Percentiles rank a stretch among this genome's conserved stretches.
These are phyloP conservation scores for Xylaria longipes DNA, from an alignment of 495 filamentous ascomycete genomes.

Conservation along the genomic window DNA sequence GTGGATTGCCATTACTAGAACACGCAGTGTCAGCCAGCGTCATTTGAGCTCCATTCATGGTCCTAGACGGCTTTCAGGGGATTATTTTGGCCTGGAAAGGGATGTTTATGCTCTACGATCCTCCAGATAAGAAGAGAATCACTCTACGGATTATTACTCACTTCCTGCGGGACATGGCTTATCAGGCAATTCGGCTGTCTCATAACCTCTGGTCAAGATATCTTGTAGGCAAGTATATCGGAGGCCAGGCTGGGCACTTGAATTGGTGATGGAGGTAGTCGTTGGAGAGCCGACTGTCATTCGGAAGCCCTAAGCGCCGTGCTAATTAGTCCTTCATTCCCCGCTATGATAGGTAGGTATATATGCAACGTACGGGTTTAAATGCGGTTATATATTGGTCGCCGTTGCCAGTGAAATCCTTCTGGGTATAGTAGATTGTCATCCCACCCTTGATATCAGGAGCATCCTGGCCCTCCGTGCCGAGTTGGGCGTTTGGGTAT, in stretches of 20 bases:
- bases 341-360: neutral
- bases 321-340: conserved; percentile 17
- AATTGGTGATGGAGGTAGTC: conserved; percentile 34
- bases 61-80: neutral
- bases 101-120: neutral
- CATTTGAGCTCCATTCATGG: neutral
- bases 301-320: conserved; percentile 54
- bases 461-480: conserved; percentile 29
- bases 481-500: conserved; percentile 51
- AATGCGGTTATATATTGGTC: conserved; percentile 54
- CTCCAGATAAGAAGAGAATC: no score
- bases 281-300: conserved; percentile 59
- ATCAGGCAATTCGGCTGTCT: conserved; percentile 53
- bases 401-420: conserved; percentile 48
- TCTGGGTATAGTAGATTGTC: conserved; percentile 61
- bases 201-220: conserved; percentile 47
- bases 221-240: conserved; percentile 54
- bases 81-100: neutral
- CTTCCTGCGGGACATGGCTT: conserved; percentile 44
- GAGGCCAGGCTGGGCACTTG: conserved; percentile 45
- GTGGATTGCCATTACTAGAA: conserved; percentile 50
- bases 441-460: conserved; percentile 57
- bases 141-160: neutral
- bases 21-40: neutral
- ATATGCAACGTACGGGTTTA: conserved; percentile 44